phyloP scores from a whole-genome alignment of 495 filamentous ascomycete species.

The Talaromyces trachyspermus region DNA sequence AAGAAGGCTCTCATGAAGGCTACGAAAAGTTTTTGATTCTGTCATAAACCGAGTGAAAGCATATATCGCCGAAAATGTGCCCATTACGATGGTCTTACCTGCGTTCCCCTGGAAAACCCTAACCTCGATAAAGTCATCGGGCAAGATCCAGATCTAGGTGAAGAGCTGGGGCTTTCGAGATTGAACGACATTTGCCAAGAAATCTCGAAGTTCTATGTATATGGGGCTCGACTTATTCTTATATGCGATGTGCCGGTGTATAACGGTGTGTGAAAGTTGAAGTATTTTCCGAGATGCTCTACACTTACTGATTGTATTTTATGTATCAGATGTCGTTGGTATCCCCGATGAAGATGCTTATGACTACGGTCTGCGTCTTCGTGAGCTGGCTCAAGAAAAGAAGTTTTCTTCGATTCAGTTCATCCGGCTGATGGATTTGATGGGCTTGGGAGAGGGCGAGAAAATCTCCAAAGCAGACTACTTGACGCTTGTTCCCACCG shows the following conservation, averaged over 20 bases:
- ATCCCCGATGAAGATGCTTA: constrained; percentile 36
- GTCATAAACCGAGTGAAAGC: not conserved
- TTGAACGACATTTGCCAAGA: constrained; percentile 35
- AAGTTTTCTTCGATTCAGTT: constrained; percentile 26
- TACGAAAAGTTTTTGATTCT: not conserved
- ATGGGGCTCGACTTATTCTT: constrained; percentile 37
- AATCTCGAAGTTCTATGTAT: constrained; percentile 37
- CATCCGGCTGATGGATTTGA: not conserved
- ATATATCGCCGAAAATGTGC: not conserved
- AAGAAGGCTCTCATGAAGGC: not conserved
- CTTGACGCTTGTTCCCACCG: not conserved
- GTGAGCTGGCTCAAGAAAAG: constrained; percentile 31
- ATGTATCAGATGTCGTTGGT: constrained; percentile 31
- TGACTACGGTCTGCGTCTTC: constrained; percentile 33
- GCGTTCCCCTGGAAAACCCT: constrained; percentile 44
- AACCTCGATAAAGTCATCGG: constrained; percentile 40
- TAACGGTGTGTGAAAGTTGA: no score
- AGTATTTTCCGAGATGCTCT: not conserved
- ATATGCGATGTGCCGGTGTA: constrained; percentile 44
- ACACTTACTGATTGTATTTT: not conserved
- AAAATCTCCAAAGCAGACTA: not conserved
- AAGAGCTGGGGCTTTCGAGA: constrained; percentile 37
- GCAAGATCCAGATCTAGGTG: constrained; percentile 35
- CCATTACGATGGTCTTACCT: constrained; percentile 29
- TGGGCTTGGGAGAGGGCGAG: not conserved